Evolutionary conservation across 2,329 filamentous ascomycete genomes (phyloP).

Genomic region (Aspergillus sp.): DNA sequence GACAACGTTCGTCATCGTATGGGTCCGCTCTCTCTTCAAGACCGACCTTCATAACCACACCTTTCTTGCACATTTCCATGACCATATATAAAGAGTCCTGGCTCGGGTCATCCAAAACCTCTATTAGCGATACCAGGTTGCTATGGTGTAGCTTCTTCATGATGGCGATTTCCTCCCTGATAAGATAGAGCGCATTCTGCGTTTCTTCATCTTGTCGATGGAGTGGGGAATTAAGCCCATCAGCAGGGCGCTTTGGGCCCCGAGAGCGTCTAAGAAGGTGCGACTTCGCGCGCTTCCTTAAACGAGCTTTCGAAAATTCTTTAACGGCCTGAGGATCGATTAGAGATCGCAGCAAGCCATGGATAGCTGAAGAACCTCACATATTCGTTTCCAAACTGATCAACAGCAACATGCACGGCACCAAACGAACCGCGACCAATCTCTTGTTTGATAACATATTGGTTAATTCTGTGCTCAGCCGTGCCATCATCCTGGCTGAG

Average conservation of each 20-base stretch:
- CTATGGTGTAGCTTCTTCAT: constrained; percentile 98
- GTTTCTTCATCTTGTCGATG: constrained; percentile 59
- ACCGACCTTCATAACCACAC: constrained; percentile 93
- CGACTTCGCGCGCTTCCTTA: constrained; percentile 87
- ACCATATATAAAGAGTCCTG: constrained; percentile 99
- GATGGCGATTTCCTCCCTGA: constrained; percentile 94
- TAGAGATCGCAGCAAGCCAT: background rate
- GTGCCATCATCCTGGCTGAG: constrained; percentile 80
- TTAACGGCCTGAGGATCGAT: constrained; percentile 72
- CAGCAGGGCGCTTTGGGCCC: constrained; percentile 52
- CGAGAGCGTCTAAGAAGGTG: constrained; percentile 72
- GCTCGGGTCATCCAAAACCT: constrained; percentile 91
- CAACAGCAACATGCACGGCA: constrained; percentile 82
- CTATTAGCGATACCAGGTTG: constrained; percentile 89
- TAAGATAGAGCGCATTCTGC: constrained; percentile 77
- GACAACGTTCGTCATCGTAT: constrained; percentile 77
- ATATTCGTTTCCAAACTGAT: constrained; percentile 91
- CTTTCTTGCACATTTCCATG: constrained; percentile 97
- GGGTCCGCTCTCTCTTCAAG: constrained; percentile 80
- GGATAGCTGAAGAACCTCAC: constrained; percentile 53
- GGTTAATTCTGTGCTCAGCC: constrained; percentile 85
- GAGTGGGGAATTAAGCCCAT: constrained; percentile 63
- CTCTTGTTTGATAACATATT: constrained; percentile 91
- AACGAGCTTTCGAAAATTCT: constrained; percentile 90
- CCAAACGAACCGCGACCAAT: constrained; percentile 97